Evolutionary conservation across 1,139 yeast genomes (phyloP).

Genomic region (Zhuliangozyma blackwelliae): DNA sequence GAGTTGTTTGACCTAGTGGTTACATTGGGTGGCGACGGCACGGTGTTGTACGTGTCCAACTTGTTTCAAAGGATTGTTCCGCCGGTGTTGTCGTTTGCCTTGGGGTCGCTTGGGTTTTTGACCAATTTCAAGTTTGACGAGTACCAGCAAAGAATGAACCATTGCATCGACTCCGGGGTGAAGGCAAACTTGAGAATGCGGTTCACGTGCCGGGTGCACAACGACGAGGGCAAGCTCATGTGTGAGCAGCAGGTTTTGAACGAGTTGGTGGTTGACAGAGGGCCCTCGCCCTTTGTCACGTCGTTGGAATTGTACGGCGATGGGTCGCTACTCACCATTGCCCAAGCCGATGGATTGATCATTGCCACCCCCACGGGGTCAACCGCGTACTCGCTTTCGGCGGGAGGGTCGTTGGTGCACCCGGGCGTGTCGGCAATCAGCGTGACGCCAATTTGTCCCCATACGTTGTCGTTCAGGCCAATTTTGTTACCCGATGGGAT

Average conservation of each 20-base stretch:
- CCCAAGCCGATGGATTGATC: conserved; percentile 87
- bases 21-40: conserved; percentile 88
- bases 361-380: conserved; percentile 92
- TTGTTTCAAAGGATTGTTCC: conserved; percentile 80
- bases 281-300: conserved; percentile 84
- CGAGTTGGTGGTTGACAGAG: conserved; percentile 81
- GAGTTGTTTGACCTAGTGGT: conserved; percentile 70
- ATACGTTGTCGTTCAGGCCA: conserved; percentile 83
- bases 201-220: conserved; percentile 64
- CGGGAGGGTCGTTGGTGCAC: conserved; percentile 87
- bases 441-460: conserved; percentile 91
- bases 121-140: conserved; percentile 75
- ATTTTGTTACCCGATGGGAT: conserved; percentile 83
- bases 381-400: conserved; percentile 84
- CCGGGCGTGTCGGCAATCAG: conserved; percentile 87
- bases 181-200: conserved; percentile 79
- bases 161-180: conserved; percentile 64
- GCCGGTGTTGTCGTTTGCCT: conserved; percentile 77
- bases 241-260: conserved; percentile 79
- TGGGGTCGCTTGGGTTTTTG: conserved; percentile 79
- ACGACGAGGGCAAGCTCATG: conserved; percentile 52
- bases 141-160: conserved; percentile 52
- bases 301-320: conserved; percentile 82
- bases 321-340: conserved; percentile 72
- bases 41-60: conserved; percentile 76